These are phyloP conservation scores for Candida dajiaensis DNA, from an alignment of 805 yeast species.

Conservation along the genomic window DNA sequence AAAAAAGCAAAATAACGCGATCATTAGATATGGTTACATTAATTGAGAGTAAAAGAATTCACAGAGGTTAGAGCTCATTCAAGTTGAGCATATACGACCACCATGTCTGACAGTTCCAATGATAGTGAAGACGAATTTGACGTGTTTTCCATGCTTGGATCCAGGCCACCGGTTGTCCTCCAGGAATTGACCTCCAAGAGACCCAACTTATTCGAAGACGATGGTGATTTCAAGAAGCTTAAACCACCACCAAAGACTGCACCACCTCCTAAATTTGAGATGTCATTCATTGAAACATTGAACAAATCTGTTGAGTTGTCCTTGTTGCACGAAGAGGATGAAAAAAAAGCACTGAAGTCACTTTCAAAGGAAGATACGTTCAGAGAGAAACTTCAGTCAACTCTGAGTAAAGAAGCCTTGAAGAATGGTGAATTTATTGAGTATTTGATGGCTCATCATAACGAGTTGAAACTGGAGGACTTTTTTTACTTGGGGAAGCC, in stretches of 20 bases:
- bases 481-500: conserved; percentile 7
- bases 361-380: background rate
- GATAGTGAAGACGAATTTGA: conserved; percentile 1
- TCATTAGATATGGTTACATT: too few species aligned
- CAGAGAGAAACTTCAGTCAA: background rate
- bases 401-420: conserved; percentile 4
- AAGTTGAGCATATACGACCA: background rate
- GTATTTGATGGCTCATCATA: background rate
- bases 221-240: conserved; percentile 1
- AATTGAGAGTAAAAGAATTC: too few species aligned
- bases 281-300: background rate
- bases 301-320: conserved; percentile 1
- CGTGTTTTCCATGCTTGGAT: background rate
- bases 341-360: background rate
- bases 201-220: conserved; percentile 1
- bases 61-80: too few species aligned
- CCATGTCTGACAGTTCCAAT: background rate
- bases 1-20: background rate
- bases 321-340: conserved; percentile 4
- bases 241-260: conserved; percentile 2
- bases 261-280: conserved; percentile 1
- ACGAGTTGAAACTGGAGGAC: conserved; percentile 4
- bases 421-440: conserved; percentile 5
- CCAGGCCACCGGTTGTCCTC: background rate
- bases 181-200: background rate